Percentiles rank a stretch among this genome's conserved stretches.
Conservation (phyloP, 306 rosid genomes). For the Argentina anserina region DNA sequence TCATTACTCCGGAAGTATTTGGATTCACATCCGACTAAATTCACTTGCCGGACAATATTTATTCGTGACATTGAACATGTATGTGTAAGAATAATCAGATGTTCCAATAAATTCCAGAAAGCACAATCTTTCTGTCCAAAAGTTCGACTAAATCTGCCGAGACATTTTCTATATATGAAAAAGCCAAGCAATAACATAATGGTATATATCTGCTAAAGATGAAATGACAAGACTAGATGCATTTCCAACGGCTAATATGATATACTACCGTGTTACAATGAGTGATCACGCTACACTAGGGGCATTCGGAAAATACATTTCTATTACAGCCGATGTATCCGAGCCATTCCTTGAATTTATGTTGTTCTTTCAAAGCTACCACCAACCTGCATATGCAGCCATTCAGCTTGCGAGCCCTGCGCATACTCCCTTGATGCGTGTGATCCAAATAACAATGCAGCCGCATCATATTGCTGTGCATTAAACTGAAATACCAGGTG, state of each 20-base stretch:
- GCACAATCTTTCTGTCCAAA: slow-evolving; percentile 5
- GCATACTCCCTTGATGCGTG: slow-evolving; percentile 61
- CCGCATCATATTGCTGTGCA: slow-evolving; percentile 58
- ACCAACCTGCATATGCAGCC: slow-evolving; percentile 90
- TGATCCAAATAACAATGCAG: slow-evolving; percentile 67
- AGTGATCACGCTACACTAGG: slow-evolving; percentile 4
- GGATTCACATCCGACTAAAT: not conserved
- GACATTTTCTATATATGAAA: slow-evolving; percentile 2
- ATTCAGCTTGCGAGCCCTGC: slow-evolving; percentile 63
- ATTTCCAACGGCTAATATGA: slow-evolving; percentile 30
- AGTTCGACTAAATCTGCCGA: not conserved
- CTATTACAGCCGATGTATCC: slow-evolving; percentile 34
- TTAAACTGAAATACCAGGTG: slow-evolving; percentile 46
- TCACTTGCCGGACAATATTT: not conserved
- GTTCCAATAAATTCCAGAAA: slow-evolving; percentile 1
- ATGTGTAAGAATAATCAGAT: not conserved
- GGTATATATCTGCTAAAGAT: slow-evolving; percentile 13
- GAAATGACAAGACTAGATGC: slow-evolving; percentile 35
- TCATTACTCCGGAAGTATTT: not conserved
- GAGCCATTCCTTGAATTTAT: slow-evolving; percentile 27
- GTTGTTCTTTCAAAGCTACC: slow-evolving; percentile 65
- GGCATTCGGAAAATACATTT: slow-evolving; percentile 22
- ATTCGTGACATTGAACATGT: not conserved
- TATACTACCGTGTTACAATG: slow-evolving; percentile 15
- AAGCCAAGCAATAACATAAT: not conserved